Conservation (phyloP, 169 alveolate genomes). For the Eimeria brunetti region DNA sequence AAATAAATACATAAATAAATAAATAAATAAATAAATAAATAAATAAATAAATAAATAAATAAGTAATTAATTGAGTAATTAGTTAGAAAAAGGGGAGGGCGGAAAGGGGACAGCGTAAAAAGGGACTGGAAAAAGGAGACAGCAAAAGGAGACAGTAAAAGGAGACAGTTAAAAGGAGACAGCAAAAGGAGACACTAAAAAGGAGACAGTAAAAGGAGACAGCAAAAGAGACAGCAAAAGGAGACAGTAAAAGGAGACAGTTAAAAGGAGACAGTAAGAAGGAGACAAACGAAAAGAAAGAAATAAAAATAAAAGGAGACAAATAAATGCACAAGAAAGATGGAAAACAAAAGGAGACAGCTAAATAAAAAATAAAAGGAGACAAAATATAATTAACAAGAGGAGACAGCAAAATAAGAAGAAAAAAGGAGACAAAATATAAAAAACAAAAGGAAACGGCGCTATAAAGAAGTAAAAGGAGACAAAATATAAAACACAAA, state of each 20-base stretch:
- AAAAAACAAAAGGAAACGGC: background rate
- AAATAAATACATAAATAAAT: no score
- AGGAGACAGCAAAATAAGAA: background rate
- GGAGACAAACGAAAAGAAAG: background rate
- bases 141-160: no score
- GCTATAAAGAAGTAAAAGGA: background rate
- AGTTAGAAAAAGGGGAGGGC: no score
- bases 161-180: background rate
- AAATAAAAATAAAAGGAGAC: background rate
- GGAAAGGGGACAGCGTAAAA: background rate
- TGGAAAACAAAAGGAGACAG: background rate
- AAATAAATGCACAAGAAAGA: background rate
- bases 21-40: no score
- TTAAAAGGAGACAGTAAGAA: background rate
- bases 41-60: no score
- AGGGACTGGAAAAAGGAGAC: no score
- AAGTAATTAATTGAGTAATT: no score
- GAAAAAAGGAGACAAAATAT: slow-evolving; percentile 2
- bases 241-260: background rate
- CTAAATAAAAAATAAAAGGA: background rate
- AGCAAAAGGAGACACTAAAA: background rate
- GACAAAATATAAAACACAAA: background rate
- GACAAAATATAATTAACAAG: no score
- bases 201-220: no score
- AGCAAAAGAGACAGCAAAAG: no score